phyloP scores from a whole-genome alignment of 805 yeast species.

The Starmerella lactis-condensi region DNA sequence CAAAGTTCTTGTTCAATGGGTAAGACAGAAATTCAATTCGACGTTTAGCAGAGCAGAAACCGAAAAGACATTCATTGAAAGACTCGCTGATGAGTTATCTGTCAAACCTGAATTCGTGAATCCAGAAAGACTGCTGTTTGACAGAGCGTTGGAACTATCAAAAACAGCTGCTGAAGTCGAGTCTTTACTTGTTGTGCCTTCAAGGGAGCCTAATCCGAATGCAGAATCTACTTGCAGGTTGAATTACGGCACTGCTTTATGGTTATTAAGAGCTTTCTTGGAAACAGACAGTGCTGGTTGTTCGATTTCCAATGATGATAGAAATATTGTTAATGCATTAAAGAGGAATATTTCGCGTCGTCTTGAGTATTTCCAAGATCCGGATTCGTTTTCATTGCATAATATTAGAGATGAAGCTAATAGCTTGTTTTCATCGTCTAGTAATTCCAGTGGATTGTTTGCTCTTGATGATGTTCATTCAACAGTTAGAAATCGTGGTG shows the following conservation, averaged over 20 bases:
- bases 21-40: slow-evolving; percentile 73
- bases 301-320: slow-evolving; percentile 51
- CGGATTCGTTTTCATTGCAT: too few species aligned
- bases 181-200: slow-evolving; percentile 21
- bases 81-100: slow-evolving; percentile 12
- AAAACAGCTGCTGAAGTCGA: slow-evolving; percentile 82
- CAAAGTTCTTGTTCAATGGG: slow-evolving; percentile 63
- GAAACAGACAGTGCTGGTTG: slow-evolving; percentile 28
- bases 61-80: slow-evolving; percentile 32
- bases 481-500: too few species aligned
- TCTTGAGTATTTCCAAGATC: slow-evolving; percentile 23
- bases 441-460: too few species aligned
- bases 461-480: too few species aligned
- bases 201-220: not conserved
- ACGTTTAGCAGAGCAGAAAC: slow-evolving; percentile 76
- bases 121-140: slow-evolving; percentile 76
- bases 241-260: slow-evolving; percentile 75
- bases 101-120: slow-evolving; percentile 19
- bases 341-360: slow-evolving; percentile 69
- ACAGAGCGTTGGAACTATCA: slow-evolving; percentile 83
- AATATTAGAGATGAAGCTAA: too few species aligned
- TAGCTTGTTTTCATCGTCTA: too few species aligned
- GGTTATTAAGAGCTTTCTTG: slow-evolving; percentile 84
- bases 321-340: slow-evolving; percentile 57
- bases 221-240: slow-evolving; percentile 38